Base-by-base conservation (phyloP, 345 rosid genomes). In the Rubroshorea leprosula region DNA sequence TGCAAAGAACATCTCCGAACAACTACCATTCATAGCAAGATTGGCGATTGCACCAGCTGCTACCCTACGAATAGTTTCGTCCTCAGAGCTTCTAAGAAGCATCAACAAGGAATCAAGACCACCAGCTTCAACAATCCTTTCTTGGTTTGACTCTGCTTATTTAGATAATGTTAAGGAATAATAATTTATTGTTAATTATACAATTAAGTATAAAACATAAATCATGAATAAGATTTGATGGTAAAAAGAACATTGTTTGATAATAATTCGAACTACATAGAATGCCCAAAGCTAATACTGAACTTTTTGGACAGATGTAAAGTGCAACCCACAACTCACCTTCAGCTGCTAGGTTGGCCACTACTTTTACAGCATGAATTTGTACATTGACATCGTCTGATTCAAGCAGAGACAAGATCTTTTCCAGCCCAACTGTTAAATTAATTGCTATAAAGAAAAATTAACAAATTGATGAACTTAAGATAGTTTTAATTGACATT, bases 41-140 rank as follows among this genome's bases (percentile, higher is more conserved):
- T 94, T 94, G 48, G 99, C 99, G 57, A 94, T 81, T 54, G 99
- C 99, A 51, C 97, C 99, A 11, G 97, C 97, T 45, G 99, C 97
- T 62, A 94, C 97, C 73, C 99, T 78, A 62, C 85, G 83, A 50
- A 90, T 79, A 25, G 90, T 87, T 75, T 94, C 99, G 76, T 94
- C 96, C 75, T 87, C 90, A 22, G 78, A 85, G 73, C 89, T 85
- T 78, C 84, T 76, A 35, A 94, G 89, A 73, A 94, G 97, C 90
- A 72, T 81, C 66, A 90, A 70, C 78, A 94, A 82, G 56, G 97
- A 87, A 29, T 77, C 72, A 43, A 94, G 97, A 18, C 99, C 99
- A 27, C 97, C 97, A 65, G 99, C 96, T 80, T 87, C 95, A 57
- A 94, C 96, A 51, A 94, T 94, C 80, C 70, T 94, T 80, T 87